phyloP scores from a whole-genome alignment of 768 basidiomycete genomes.

The Phlebiopsis flavidoalba region DNA sequence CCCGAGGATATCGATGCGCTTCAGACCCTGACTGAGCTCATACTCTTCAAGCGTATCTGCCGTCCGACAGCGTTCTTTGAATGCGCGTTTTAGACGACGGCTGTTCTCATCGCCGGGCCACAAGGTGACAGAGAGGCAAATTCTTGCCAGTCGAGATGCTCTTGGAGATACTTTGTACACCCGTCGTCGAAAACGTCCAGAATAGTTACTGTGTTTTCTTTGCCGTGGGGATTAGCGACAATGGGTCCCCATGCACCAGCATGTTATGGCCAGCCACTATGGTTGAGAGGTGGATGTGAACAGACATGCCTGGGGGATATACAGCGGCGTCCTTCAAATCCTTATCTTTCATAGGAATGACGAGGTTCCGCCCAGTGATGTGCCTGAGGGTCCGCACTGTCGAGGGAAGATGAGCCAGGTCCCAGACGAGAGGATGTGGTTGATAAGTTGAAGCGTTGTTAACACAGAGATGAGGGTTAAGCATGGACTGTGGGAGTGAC shows the following conservation, averaged over 20 bases:
- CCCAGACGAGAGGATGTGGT: not conserved
- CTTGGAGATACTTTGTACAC: not conserved
- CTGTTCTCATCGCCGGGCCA: not conserved
- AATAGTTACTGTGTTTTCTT: not conserved
- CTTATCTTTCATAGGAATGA: not conserved
- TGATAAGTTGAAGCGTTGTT: not conserved
- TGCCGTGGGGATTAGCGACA: not conserved
- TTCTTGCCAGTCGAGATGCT: not conserved
- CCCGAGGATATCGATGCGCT: not conserved
- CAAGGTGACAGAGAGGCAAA: not conserved
- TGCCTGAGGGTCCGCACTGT: not conserved
- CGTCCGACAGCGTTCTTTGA: not conserved
- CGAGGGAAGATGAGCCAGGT: not conserved
- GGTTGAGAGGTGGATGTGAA: not conserved
- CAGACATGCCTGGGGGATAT: not conserved
- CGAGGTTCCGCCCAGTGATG: slow-evolving; percentile 1
- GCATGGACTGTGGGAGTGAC: not conserved
- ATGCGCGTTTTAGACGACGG: not conserved
- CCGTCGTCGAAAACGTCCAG: not conserved
- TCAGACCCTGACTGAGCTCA: not conserved
- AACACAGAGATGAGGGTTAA: not conserved
- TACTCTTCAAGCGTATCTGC: not conserved
- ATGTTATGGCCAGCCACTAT: not conserved
- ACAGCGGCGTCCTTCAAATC: not conserved
- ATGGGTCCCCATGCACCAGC: not conserved